These are phyloP conservation scores for Acrasis kona DNA, from an alignment of 78 protist species.

Conservation along the genomic window DNA sequence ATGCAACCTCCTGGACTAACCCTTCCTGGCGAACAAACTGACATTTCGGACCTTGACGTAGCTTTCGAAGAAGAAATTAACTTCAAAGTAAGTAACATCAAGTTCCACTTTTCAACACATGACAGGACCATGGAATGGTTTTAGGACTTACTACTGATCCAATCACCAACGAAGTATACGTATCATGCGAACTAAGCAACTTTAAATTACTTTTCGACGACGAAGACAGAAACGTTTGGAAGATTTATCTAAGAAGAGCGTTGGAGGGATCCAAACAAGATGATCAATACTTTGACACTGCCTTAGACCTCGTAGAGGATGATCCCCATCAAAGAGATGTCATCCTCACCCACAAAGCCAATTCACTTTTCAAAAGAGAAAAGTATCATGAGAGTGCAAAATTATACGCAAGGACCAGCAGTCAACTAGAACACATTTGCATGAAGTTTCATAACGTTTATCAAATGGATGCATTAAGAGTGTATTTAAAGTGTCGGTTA, in stretches of 20 bases:
- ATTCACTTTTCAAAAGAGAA: neutral
- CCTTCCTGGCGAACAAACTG: neutral
- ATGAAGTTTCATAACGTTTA: constrained; percentile 58
- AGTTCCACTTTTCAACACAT: neutral
- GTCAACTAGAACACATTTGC: constrained; percentile 67
- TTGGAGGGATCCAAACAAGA: neutral
- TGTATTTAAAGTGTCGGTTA: neutral
- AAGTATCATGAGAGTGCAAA: constrained; percentile 40
- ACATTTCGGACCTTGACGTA: neutral
- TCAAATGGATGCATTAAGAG: constrained; percentile 9
- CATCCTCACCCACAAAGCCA: neutral
- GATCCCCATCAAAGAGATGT: neutral
- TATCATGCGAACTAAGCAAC: too few relatives aligned
- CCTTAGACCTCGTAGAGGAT: neutral
- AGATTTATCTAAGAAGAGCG: neutral
- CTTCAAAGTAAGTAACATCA: neutral
- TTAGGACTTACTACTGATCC: neutral
- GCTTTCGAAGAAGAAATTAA: too few relatives aligned
- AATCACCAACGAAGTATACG: too few relatives aligned
- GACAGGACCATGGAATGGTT: neutral
- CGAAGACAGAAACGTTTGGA: constrained; percentile 10
- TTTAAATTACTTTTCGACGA: neutral
- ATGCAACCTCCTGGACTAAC: neutral
- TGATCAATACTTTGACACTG: neutral
- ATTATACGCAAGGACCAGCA: constrained; percentile 57